Conservation (phyloP, 805 yeast genomes). For the Tetrapisispora taiwanensis region DNA sequence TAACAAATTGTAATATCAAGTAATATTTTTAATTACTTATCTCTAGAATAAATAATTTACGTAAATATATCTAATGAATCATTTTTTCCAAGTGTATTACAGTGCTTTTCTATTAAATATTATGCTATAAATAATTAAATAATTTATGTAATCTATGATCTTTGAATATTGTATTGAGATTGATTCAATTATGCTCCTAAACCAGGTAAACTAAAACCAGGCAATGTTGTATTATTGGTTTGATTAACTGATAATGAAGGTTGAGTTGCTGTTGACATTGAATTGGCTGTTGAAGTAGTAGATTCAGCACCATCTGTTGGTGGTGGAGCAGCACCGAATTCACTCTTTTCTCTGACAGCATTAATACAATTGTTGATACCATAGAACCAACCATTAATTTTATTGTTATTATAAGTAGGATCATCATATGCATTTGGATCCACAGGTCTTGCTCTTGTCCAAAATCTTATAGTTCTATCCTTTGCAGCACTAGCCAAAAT, state of each 20-base stretch:
- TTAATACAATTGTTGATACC: slow-evolving; percentile 32
- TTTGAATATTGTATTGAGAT: neutral
- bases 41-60: too few species aligned
- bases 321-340: slow-evolving; percentile 29
- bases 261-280: neutral
- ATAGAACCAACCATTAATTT: slow-evolving; percentile 47
- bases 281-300: neutral
- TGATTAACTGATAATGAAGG: neutral
- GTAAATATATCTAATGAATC: too few species aligned
- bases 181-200: neutral
- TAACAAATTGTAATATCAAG: too few species aligned
- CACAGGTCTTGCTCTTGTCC: slow-evolving; percentile 89
- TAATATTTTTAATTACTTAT: too few species aligned
- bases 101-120: neutral
- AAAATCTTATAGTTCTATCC: slow-evolving; percentile 83
- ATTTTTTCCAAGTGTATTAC: too few species aligned
- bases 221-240: neutral
- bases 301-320: slow-evolving; percentile 3
- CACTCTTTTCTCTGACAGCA: slow-evolving; percentile 27
- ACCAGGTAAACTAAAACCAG: slow-evolving; percentile 3
- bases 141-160: neutral
- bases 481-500: slow-evolving; percentile 85
- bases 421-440: slow-evolving; percentile 78
- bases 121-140: neutral
- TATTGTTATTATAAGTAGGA: slow-evolving; percentile 63